Evolutionary conservation across 129 eudicot genomes (phyloP).

Genomic region (Cynara cardunculus): DNA sequence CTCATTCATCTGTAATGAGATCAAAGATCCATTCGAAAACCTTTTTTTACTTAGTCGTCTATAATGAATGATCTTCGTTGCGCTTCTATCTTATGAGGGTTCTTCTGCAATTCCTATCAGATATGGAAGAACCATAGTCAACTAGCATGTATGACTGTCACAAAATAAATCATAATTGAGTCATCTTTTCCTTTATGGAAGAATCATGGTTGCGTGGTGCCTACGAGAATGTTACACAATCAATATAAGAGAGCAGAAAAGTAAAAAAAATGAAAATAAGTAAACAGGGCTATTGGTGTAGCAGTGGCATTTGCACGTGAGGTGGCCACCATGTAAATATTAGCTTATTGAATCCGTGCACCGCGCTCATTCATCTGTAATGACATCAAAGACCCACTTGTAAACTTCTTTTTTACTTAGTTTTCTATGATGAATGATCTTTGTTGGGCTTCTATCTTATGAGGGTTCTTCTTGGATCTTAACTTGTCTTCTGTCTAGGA

Average conservation of each 20-base stretch:
- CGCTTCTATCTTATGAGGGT: too few species aligned
- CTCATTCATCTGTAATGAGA: not conserved
- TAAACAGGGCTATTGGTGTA: not conserved
- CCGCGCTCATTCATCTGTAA: not conserved
- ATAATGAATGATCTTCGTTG: too few species aligned
- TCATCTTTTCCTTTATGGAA: not conserved
- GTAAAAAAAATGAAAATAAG: not conserved
- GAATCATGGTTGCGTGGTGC: not conserved
- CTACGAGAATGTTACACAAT: not conserved
- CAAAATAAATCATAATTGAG: not conserved
- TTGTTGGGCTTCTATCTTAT: not conserved
- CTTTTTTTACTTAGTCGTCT: too few species aligned
- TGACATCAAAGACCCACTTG: not conserved
- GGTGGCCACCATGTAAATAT: not conserved
- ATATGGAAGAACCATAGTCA: not conserved
- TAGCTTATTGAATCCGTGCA: not conserved
- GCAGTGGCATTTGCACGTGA: not conserved
- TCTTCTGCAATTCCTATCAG: not conserved
- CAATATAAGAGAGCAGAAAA: not conserved
- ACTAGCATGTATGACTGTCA: not conserved
- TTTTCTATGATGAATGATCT: not conserved
- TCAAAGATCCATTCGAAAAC: not conserved
- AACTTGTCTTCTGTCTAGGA: not conserved
- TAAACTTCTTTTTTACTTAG: not conserved
- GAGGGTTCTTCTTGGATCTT: not conserved